These are phyloP conservation scores for Metschnikowia chrysomelidarum DNA, from an alignment of 805 yeast species.

Conservation along the genomic window DNA sequence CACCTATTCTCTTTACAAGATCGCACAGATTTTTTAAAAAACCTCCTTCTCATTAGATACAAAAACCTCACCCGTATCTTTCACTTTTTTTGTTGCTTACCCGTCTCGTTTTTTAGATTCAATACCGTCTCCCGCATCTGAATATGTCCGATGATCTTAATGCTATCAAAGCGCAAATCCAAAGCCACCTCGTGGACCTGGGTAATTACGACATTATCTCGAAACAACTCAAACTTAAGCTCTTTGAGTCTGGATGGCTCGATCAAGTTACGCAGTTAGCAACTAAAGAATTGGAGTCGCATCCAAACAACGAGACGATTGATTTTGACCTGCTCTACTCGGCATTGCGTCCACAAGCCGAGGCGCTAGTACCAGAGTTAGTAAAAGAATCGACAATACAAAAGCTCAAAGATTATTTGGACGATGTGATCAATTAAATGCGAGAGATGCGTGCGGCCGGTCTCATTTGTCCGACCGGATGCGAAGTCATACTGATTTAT, in stretches of 20 bases:
- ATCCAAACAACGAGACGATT: constrained; percentile 33
- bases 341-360: constrained; percentile 62
- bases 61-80: too few species aligned
- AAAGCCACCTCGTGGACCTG: constrained; percentile 64
- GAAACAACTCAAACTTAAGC: constrained; percentile 56
- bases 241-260: constrained; percentile 83
- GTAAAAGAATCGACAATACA: constrained; percentile 59
- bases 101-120: background rate
- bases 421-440: constrained; percentile 25
- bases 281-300: constrained; percentile 40
- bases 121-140: background rate
- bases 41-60: too few species aligned
- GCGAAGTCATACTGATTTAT: too few species aligned
- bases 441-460: background rate
- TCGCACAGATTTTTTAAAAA: too few species aligned
- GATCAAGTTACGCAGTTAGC: constrained; percentile 69
- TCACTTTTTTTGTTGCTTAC: too few species aligned
- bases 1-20: too few species aligned
- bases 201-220: constrained; percentile 82
- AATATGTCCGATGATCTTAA: constrained; percentile 32
- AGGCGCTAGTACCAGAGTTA: constrained; percentile 65
- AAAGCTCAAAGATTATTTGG: constrained; percentile 58
- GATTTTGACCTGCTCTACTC: constrained; percentile 53
- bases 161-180: constrained; percentile 58
- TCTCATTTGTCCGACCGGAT: too few species aligned